A percentile compares a stretch with the other conserved stretches of the same genome.
phyloP scores from a whole-genome alignment of 2,329 filamentous ascomycete species.

The Didymella pomorum region DNA sequence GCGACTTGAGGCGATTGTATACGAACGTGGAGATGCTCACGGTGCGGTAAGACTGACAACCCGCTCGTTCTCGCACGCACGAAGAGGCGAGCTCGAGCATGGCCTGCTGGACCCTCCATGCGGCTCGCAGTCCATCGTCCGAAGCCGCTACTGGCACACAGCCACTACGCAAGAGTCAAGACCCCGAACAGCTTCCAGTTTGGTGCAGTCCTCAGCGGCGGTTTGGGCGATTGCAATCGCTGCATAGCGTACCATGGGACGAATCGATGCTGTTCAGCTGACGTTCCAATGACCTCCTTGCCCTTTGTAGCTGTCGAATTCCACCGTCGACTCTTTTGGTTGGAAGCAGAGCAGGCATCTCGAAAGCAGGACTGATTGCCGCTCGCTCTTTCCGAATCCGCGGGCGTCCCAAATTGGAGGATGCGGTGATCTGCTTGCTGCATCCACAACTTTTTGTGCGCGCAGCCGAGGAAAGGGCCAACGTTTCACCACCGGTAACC shows the following conservation, averaged over 20 bases:
- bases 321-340: constrained; percentile 1
- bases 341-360: not conserved
- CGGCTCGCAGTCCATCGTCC: constrained; percentile 3
- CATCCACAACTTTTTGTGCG: not conserved
- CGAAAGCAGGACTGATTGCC: constrained; percentile 10
- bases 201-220: constrained; percentile 5
- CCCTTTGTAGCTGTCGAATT: constrained; percentile 4
- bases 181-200: constrained; percentile 3
- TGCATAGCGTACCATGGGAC: not conserved
- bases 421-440: constrained; percentile 14
- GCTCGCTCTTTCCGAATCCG: constrained; percentile 11
- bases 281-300: not conserved
- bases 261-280: not conserved
- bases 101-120: not conserved
- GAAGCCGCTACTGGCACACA: constrained; percentile 4
- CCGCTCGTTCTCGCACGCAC: constrained; percentile 14
- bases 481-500: constrained; percentile 12
- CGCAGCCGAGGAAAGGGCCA: constrained; percentile 1
- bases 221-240: not conserved
- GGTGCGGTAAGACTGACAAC: constrained; percentile 4
- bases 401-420: constrained; percentile 9
- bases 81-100: constrained; percentile 8
- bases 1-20: constrained; percentile 1
- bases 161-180: constrained; percentile 14
- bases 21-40: constrained; percentile 3